These are phyloP conservation scores for Barbatosphaeria neglecta DNA, from an alignment of 495 filamentous ascomycete species.

Conservation along the genomic window DNA sequence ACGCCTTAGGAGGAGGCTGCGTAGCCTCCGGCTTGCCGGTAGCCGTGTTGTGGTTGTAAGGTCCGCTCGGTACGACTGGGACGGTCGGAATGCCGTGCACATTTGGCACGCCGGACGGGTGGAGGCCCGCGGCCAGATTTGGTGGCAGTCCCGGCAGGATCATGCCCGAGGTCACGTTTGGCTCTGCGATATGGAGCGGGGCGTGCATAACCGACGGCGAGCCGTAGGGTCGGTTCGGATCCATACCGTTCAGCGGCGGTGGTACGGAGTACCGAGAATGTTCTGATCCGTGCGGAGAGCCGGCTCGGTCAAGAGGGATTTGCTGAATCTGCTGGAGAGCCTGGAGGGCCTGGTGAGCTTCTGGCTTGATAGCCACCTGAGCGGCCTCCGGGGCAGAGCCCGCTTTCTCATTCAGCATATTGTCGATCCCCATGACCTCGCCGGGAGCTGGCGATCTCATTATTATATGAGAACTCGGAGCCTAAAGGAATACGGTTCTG, in stretches of 20 bases:
- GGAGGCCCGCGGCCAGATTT: no score
- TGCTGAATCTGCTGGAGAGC: slow-evolving; percentile 5
- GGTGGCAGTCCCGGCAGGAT: neutral
- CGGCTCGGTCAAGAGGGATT: slow-evolving; percentile 49
- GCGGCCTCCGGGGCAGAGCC: slow-evolving; percentile 1
- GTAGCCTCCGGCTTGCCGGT: slow-evolving; percentile 21
- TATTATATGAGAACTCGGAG: slow-evolving; percentile 1
- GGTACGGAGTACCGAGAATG: slow-evolving; percentile 21
- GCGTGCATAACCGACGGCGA: slow-evolving; percentile 11
- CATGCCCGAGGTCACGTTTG: slow-evolving; percentile 12
- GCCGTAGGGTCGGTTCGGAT: slow-evolving; percentile 14
- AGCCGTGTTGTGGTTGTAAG: no score
- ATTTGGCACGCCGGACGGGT: no score
- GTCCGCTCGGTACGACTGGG: slow-evolving; percentile 5
- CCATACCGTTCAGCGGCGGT: slow-evolving; percentile 7
- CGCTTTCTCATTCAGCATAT: slow-evolving; percentile 23
- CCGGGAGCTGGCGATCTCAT: slow-evolving; percentile 24
- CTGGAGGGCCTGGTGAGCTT: slow-evolving; percentile 10
- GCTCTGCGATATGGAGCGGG: slow-evolving; percentile 31
- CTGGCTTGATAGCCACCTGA: slow-evolving; percentile 8
- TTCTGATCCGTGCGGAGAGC: slow-evolving; percentile 60
- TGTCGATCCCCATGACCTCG: slow-evolving; percentile 26
- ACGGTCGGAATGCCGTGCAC: slow-evolving; percentile 18
- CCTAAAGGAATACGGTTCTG: neutral
- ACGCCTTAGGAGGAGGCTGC: slow-evolving; percentile 50